Evolutionary conservation across 331 rosid species (phyloP).

Genomic region (Rhamnella rubrinervis): DNA sequence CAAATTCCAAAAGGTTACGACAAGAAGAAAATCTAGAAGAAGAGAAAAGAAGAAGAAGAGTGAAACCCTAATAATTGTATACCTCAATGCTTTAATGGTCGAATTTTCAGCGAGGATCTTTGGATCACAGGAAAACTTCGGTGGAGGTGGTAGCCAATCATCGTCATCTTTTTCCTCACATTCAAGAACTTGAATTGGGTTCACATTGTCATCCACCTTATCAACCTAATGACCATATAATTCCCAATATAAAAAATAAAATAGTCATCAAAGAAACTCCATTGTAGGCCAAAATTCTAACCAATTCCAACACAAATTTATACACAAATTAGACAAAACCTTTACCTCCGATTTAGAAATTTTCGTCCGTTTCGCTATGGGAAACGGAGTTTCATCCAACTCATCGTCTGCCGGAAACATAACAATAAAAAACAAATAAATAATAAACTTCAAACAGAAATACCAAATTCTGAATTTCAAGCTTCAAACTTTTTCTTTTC

Average conservation of each 20-base stretch:
- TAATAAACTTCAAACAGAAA: background rate
- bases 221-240: constrained; percentile 39
- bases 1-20: background rate
- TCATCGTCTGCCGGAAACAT: constrained; percentile 48
- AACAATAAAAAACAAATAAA: background rate
- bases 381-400: constrained; percentile 26
- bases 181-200: constrained; percentile 32
- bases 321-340: background rate
- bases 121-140: constrained; percentile 41
- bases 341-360: constrained; percentile 26
- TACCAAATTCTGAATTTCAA: background rate
- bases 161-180: constrained; percentile 62
- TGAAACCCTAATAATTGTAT: constrained; percentile 1
- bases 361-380: constrained; percentile 45
- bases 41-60: background rate
- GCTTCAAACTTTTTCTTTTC: background rate
- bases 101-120: constrained; percentile 50
- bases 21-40: background rate
- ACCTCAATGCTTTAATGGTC: constrained; percentile 70
- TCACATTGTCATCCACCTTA: constrained; percentile 21
- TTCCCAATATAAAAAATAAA: background rate
- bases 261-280: background rate
- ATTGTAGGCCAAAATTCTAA: background rate
- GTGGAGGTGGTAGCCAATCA: constrained; percentile 91
- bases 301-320: background rate